Evolutionary conservation across 208 protist species (phyloP).

Genomic region (Leishmania aethiopica): DNA sequence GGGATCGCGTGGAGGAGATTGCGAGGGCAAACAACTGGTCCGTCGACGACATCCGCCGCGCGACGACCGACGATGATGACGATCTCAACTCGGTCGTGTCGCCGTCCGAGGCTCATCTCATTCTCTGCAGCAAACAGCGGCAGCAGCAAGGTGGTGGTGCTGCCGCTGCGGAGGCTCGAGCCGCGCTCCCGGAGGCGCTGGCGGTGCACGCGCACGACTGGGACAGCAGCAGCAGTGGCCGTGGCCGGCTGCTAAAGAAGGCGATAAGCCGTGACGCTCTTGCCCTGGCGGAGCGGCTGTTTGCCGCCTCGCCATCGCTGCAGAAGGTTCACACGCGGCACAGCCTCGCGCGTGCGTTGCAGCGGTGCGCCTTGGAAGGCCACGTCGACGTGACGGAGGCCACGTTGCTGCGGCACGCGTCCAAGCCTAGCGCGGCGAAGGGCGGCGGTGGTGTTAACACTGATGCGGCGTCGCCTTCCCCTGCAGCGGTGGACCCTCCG

Average conservation of each 20-base stretch:
- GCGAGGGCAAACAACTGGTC: slow-evolving; percentile 78
- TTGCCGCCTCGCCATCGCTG: slow-evolving; percentile 76
- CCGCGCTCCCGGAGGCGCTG: slow-evolving; percentile 32
- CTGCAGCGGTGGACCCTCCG: slow-evolving; percentile 11
- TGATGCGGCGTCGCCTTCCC: neutral
- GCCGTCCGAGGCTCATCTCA: slow-evolving; percentile 29
- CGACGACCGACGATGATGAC: slow-evolving; percentile 43
- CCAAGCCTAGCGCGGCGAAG: neutral
- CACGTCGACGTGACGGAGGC: slow-evolving; percentile 48
- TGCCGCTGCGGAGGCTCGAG: slow-evolving; percentile 9
- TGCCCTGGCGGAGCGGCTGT: slow-evolving; percentile 83
- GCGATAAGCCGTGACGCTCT: slow-evolving; percentile 83
- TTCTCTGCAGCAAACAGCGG: slow-evolving; percentile 5
- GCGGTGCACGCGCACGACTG: slow-evolving; percentile 62
- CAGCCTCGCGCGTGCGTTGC: slow-evolving; percentile 81
- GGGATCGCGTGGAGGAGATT: slow-evolving; percentile 86
- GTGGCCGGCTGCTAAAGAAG: slow-evolving; percentile 58
- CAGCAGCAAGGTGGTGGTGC: slow-evolving; percentile 2
- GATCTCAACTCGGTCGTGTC: slow-evolving; percentile 37
- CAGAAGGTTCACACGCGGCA: slow-evolving; percentile 89
- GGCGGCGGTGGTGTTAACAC: neutral
- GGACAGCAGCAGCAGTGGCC: slow-evolving; percentile 49
- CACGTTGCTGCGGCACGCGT: slow-evolving; percentile 18
- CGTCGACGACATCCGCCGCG: slow-evolving; percentile 67
- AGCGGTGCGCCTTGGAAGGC: slow-evolving; percentile 71